Evolutionary conservation across 2,329 filamentous ascomycete species (phyloP).

Genomic region (Botrytis tulipae): DNA sequence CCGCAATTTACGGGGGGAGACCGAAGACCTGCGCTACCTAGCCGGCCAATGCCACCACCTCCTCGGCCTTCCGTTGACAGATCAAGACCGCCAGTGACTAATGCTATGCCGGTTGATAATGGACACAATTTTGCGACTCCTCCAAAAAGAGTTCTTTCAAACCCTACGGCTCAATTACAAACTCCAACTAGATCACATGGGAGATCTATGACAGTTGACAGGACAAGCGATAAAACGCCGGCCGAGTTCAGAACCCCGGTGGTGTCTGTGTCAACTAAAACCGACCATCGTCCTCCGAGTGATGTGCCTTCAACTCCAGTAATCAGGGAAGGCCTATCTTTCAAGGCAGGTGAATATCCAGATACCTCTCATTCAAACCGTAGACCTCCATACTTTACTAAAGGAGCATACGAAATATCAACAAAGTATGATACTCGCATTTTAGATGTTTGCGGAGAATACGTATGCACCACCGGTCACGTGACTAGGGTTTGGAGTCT

Average conservation of each 20-base stretch:
- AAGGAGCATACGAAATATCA: conserved; percentile 70
- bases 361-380: conserved; percentile 83
- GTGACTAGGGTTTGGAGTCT: conserved; percentile 88
- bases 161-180: conserved; percentile 46
- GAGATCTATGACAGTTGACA: conserved; percentile 52
- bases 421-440: conserved; percentile 85
- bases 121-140: conserved; percentile 30
- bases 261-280: conserved; percentile 24
- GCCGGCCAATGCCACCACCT: conserved; percentile 32
- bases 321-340: conserved; percentile 25
- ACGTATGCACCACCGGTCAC: conserved; percentile 82
- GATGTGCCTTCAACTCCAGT: conserved; percentile 23
- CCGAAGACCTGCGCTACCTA: conserved; percentile 49
- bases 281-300: conserved; percentile 25
- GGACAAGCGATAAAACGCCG: conserved; percentile 42
- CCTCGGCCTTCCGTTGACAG: conserved; percentile 35
- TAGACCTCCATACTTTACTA: conserved; percentile 71
- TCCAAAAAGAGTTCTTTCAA: conserved; percentile 49
- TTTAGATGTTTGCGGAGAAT: conserved; percentile 84
- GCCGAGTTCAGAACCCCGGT: conserved; percentile 41
- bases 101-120: conserved; percentile 16
- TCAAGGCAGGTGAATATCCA: conserved; percentile 60
- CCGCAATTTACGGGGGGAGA: conserved; percentile 46
- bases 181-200: conserved; percentile 46
- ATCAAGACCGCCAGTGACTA: conserved; percentile 26